Percentiles rank a stretch among this genome's conserved stretches.
phyloP scores from a whole-genome alignment of 176 grass and related monocot genomes.

The Puccinellia tenuiflora region DNA sequence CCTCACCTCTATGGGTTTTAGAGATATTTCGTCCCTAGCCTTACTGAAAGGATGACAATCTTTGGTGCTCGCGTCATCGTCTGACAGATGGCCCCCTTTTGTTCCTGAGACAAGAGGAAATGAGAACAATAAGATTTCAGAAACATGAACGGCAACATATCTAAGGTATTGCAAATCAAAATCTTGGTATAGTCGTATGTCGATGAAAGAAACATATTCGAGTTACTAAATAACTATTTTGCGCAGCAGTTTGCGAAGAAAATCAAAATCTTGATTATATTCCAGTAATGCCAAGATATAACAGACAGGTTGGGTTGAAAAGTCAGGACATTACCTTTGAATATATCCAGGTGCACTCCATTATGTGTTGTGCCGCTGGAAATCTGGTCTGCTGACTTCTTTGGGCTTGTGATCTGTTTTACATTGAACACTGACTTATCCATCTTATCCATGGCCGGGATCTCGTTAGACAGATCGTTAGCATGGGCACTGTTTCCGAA shows the following conservation, averaged over 20 bases:
- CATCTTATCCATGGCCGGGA: constrained; percentile 36
- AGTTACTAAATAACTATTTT: neutral
- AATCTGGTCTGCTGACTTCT: constrained; percentile 33
- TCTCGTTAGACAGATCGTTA: constrained; percentile 36
- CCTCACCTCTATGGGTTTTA: constrained; percentile 52
- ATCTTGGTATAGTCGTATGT: neutral
- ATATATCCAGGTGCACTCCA: constrained; percentile 29
- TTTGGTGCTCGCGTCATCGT: neutral
- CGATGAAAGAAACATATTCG: neutral
- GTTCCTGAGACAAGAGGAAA: constrained; percentile 12
- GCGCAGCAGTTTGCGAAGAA: neutral
- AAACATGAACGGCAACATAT: constrained; percentile 3
- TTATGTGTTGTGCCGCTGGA: constrained; percentile 27
- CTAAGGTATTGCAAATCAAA: constrained; percentile 5
- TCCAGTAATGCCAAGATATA: neutral
- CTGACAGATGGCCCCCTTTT: constrained; percentile 33
- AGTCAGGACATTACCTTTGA: constrained; percentile 28
- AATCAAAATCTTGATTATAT: neutral
- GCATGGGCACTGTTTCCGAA: constrained; percentile 52
- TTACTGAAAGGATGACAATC: constrained; percentile 59
- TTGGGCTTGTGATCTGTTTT: constrained; percentile 32
- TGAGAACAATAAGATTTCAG: neutral
- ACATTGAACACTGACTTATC: constrained; percentile 37
- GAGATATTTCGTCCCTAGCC: constrained; percentile 45
- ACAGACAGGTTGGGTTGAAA: neutral